phyloP scores from a whole-genome alignment of 306 rosid genomes.

The Lathyrus aphaca region DNA sequence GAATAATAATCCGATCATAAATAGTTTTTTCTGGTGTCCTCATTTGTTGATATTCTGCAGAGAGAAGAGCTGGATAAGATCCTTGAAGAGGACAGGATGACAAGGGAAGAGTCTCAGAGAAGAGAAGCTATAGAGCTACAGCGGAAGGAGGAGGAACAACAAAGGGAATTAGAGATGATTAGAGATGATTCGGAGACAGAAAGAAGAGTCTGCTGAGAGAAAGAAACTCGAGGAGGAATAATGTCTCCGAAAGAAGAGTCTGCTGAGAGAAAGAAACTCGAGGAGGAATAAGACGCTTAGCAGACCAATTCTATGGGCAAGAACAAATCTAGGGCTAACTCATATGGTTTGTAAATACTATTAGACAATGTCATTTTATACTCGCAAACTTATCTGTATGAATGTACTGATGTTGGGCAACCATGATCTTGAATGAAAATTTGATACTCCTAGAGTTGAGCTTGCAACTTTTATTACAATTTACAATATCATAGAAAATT shows the following conservation, averaged over 20 bases:
- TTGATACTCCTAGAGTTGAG: slow-evolving; percentile 3
- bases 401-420: slow-evolving; percentile 26
- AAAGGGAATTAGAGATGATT: slow-evolving; percentile 72
- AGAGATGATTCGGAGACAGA: slow-evolving; percentile 79
- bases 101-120: slow-evolving; percentile 86
- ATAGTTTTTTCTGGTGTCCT: slow-evolving; percentile 5
- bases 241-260: slow-evolving; percentile 88
- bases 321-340: slow-evolving; percentile 59
- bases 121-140: slow-evolving; percentile 89
- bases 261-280: slow-evolving; percentile 71
- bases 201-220: slow-evolving; percentile 79
- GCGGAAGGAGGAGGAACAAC: slow-evolving; percentile 86
- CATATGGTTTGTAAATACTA: slow-evolving; percentile 48
- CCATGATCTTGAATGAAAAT: slow-evolving; percentile 23
- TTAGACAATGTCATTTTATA: slow-evolving; percentile 24
- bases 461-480: neutral
- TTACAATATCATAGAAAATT: slow-evolving; percentile 2
- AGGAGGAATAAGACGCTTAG: slow-evolving; percentile 67
- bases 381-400: slow-evolving; percentile 21
- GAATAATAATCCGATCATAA: slow-evolving; percentile 3
- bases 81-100: slow-evolving; percentile 89
- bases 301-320: slow-evolving; percentile 55
- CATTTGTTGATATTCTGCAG: slow-evolving; percentile 39
- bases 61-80: slow-evolving; percentile 86
- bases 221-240: too few species aligned